Evolutionary conservation across 352 stramenopile species (phyloP).

Genomic region (Globisporangium uncinulatum): DNA sequence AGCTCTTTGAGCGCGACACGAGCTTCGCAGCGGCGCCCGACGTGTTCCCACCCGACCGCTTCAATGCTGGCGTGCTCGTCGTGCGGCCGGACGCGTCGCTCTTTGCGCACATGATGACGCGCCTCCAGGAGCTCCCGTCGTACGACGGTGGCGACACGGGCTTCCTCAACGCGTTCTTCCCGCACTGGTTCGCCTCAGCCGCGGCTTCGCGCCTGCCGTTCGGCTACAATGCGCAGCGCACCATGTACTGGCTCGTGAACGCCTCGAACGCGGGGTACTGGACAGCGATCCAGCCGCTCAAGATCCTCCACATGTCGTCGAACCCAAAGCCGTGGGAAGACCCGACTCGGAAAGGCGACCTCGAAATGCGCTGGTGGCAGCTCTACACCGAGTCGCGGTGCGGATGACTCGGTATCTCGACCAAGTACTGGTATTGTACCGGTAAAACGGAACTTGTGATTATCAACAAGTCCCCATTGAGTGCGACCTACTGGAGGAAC

Average conservation of each 20-base stretch:
- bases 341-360: constrained; percentile 27
- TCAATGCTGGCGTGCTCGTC: constrained; percentile 82
- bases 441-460: too few relatives aligned
- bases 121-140: constrained; percentile 33
- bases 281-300: constrained; percentile 37
- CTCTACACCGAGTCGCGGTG: constrained; percentile 29
- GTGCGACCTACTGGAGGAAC: constrained; percentile 18
- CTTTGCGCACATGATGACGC: constrained; percentile 50
- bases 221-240: constrained; percentile 80
- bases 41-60: constrained; percentile 79
- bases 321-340: constrained; percentile 41
- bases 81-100: constrained; percentile 37
- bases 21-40: constrained; percentile 76
- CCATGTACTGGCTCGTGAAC: constrained; percentile 78
- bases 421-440: too few relatives aligned
- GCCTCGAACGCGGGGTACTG: constrained; percentile 69
- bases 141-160: constrained; percentile 81
- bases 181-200: constrained; percentile 54
- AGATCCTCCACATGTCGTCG: constrained; percentile 38
- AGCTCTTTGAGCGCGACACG: constrained; percentile 47
- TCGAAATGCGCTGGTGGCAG: constrained; percentile 44
- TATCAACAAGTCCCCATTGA: too few relatives aligned
- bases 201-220: constrained; percentile 52
- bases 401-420: not conserved
- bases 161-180: constrained; percentile 85